phyloP scores from a whole-genome alignment of 192 early-diverging fungal species.

The Dissophora globulifera region DNA sequence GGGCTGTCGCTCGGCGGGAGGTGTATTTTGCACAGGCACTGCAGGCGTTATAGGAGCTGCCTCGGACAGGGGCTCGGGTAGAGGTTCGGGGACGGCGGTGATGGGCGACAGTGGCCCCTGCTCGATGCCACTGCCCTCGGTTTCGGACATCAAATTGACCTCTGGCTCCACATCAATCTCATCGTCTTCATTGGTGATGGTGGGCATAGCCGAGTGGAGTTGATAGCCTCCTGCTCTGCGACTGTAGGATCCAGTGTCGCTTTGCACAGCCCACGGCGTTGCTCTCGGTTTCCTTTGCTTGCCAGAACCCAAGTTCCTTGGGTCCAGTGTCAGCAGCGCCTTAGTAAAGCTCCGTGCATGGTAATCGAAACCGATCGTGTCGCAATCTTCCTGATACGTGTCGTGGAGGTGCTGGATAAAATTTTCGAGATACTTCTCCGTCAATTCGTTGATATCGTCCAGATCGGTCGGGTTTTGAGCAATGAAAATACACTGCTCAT shows the following conservation, averaged over 20 bases:
- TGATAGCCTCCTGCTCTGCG: conserved; percentile 14
- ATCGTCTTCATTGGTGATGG: conserved; percentile 38
- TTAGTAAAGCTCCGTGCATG: conserved; percentile 44
- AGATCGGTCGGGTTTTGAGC: conserved; percentile 64
- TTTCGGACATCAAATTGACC: conserved; percentile 30
- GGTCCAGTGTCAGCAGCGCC: conserved; percentile 20
- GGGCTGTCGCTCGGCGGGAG: neutral
- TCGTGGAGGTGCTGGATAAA: conserved; percentile 34
- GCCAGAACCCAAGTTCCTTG: neutral
- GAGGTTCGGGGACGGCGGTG: neutral
- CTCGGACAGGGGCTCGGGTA: too few relatives aligned
- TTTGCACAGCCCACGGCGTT: neutral
- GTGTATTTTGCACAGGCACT: neutral
- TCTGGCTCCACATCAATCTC: conserved; percentile 50
- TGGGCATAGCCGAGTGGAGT: conserved; percentile 24
- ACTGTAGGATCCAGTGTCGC: conserved; percentile 13
- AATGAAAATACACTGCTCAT: conserved; percentile 69
- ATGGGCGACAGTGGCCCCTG: conserved; percentile 2
- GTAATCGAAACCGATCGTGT: conserved; percentile 30
- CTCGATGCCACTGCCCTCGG: conserved; percentile 24
- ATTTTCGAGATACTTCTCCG: conserved; percentile 25
- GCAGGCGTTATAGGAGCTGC: too few relatives aligned
- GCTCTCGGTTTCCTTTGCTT: conserved; percentile 20
- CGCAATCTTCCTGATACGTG: conserved; percentile 19
- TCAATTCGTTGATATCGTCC: conserved; percentile 54